Evolutionary conservation across 164 flowering plant species (phyloP), one percentile per base, ranked within the genome.

Genomic region (Sextonia rubra): DNA sequence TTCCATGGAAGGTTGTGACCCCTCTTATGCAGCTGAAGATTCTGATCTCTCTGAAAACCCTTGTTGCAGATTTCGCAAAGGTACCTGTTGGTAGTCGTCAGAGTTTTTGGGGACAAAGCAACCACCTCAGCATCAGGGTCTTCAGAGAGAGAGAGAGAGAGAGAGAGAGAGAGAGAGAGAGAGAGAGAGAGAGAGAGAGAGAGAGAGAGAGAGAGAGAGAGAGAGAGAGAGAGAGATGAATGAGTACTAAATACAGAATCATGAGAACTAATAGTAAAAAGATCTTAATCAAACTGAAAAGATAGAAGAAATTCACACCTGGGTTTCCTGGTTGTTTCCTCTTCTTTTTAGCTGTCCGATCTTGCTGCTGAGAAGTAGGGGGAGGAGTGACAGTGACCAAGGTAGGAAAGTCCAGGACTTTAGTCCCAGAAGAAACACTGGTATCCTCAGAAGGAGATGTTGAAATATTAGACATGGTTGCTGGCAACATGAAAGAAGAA

Each of bases 1-100:
- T 94, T 94, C 98, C 98, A 94, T 73, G 98, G 97, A 15, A 94
- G 87, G 73, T 94, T 94, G 49, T 94, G 98, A 1, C 98, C 98
- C 80, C 98, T 86, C 67, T 97, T 83, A 76, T 94, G 98, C 24
- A 94, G 91, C 69, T 94, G 98, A 55, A 94, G 91, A 58, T 94
- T 94, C 80, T 94, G 98, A 68, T 94, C 98, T 67, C 98, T 92
- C 78, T 94, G 97, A 73, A 94, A 94, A 49, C 98, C 97, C 75
- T 93, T 93, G 90, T 86, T 89, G 86, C 98, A 94, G 69, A 94
- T 81, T 86, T 94, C 98, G 80, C 98, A 94, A 24, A 90, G 85
- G 76, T 90, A 93, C 71, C 97, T 86, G 65, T 90, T 92, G 62
- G 96, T 90, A 0, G 98, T 90, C 81, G 92, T 20, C 25, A 94